phyloP scores from a whole-genome alignment of 2,329 filamentous ascomycete species.

The Trichoderma sp. region DNA sequence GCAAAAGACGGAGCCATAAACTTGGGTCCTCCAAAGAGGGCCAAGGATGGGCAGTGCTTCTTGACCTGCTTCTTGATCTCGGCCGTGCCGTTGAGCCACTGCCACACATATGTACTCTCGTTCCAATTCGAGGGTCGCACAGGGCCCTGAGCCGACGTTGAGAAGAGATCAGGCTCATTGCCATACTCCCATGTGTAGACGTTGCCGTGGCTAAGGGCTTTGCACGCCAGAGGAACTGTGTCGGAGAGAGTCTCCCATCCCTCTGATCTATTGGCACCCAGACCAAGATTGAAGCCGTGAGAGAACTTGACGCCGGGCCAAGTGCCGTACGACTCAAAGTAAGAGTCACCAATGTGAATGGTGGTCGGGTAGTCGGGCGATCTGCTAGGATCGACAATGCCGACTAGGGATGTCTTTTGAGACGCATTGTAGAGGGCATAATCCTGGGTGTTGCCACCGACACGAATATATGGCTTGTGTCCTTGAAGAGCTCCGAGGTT shows the following conservation, averaged over 20 bases:
- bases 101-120: slow-evolving; percentile 52
- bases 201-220: slow-evolving; percentile 48
- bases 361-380: slow-evolving; percentile 59
- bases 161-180: slow-evolving; percentile 48
- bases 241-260: slow-evolving; percentile 51
- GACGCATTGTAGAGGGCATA: slow-evolving; percentile 57
- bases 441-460: slow-evolving; percentile 67
- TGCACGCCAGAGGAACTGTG: slow-evolving; percentile 56
- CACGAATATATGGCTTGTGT: slow-evolving; percentile 57
- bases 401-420: slow-evolving; percentile 49
- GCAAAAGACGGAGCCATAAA: slow-evolving; percentile 57
- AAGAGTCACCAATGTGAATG: slow-evolving; percentile 57
- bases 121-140: slow-evolving; percentile 52
- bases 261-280: slow-evolving; percentile 48
- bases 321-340: slow-evolving; percentile 60
- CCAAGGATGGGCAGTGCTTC: slow-evolving; percentile 49
- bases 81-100: slow-evolving; percentile 56
- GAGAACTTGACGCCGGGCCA: slow-evolving; percentile 54
- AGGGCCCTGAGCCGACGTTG: slow-evolving; percentile 48
- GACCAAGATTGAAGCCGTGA: slow-evolving; percentile 60
- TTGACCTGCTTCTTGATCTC: slow-evolving; percentile 45
- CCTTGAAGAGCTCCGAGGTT: slow-evolving; percentile 54
- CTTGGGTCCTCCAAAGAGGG: slow-evolving; percentile 27
- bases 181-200: slow-evolving; percentile 60
- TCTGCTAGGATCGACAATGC: slow-evolving; percentile 47